phyloP scores from a whole-genome alignment of 2,329 filamentous ascomycete genomes.

The Cercospora sesami region DNA sequence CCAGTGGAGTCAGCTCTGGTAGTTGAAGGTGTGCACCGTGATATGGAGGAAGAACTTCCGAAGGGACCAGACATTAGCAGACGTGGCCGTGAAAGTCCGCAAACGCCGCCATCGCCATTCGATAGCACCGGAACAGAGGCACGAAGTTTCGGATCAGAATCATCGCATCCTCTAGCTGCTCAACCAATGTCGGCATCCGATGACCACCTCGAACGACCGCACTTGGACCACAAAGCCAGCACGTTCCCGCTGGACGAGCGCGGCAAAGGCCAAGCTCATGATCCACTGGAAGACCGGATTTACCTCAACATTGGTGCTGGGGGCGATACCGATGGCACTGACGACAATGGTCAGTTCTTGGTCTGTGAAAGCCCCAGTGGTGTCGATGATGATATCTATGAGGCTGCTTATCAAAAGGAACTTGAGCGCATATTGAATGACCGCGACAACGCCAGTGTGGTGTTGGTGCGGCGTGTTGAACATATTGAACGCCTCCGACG shows the following conservation, averaged over 20 bases:
- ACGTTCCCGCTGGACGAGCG: slow-evolving; percentile 37
- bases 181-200: slow-evolving; percentile 15
- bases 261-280: slow-evolving; percentile 63
- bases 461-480: slow-evolving; percentile 54
- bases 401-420: slow-evolving; percentile 81
- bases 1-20: slow-evolving; percentile 52
- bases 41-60: slow-evolving; percentile 37
- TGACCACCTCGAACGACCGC: slow-evolving; percentile 15
- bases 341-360: slow-evolving; percentile 35
- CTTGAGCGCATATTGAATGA: slow-evolving; percentile 66
- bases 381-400: slow-evolving; percentile 63
- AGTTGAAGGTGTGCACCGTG: slow-evolving; percentile 56
- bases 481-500: slow-evolving; percentile 34
- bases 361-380: slow-evolving; percentile 29
- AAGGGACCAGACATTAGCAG: slow-evolving; percentile 16
- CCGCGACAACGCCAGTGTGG: slow-evolving; percentile 55
- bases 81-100: slow-evolving; percentile 1
- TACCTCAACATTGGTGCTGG: slow-evolving; percentile 77
- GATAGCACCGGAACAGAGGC: slow-evolving; percentile 4
- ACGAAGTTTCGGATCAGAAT: slow-evolving; percentile 6
- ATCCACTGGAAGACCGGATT: slow-evolving; percentile 63
- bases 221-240: slow-evolving; percentile 27
- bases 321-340: slow-evolving; percentile 40
- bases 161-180: slow-evolving; percentile 7
- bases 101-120: slow-evolving; percentile 8